Evolutionary conservation across 2,329 filamentous ascomycete species (phyloP).

Genomic region (Elsinoe perseae): DNA sequence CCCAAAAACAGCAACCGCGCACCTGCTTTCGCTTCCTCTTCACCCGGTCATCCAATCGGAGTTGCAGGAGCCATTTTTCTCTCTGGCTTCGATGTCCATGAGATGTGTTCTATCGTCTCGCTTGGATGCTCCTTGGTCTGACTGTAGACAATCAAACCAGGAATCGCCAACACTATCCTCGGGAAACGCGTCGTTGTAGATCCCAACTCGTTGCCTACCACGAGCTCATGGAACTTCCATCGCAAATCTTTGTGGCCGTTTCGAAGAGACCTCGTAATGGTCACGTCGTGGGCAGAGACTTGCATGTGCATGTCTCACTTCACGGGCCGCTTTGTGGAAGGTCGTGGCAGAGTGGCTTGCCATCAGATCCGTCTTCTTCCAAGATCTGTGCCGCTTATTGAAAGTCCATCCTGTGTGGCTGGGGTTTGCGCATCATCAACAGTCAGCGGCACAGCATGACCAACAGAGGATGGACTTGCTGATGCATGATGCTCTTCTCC

Average conservation of each 20-base stretch:
- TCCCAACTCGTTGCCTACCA: not conserved
- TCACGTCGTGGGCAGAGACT: not conserved
- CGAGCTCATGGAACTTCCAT: not conserved
- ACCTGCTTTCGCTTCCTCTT: not conserved
- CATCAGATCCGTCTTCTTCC: slow-evolving; percentile 3
- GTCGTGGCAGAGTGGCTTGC: slow-evolving; percentile 5
- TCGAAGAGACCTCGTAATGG: slow-evolving; percentile 6
- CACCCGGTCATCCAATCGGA: slow-evolving; percentile 3
- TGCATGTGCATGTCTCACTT: slow-evolving; percentile 11
- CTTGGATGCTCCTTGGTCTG: not conserved
- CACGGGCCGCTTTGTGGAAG: slow-evolving; percentile 3
- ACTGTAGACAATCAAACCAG: no score
- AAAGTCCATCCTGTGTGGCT: not conserved
- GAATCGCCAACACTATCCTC: not conserved
- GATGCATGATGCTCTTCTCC: not conserved
- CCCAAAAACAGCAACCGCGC: slow-evolving; percentile 13
- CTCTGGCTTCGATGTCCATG: not conserved
- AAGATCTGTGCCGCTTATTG: slow-evolving; percentile 6
- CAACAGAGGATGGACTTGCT: no score
- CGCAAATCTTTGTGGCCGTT: not conserved
- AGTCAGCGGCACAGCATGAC: slow-evolving; percentile 1
- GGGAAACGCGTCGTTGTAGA: not conserved
- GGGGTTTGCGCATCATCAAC: not conserved
- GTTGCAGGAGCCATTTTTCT: not conserved
- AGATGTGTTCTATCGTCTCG: not conserved